These are phyloP conservation scores for Saccharomycopsis amapae DNA, from an alignment of 805 yeast genomes.

Conservation along the genomic window DNA sequence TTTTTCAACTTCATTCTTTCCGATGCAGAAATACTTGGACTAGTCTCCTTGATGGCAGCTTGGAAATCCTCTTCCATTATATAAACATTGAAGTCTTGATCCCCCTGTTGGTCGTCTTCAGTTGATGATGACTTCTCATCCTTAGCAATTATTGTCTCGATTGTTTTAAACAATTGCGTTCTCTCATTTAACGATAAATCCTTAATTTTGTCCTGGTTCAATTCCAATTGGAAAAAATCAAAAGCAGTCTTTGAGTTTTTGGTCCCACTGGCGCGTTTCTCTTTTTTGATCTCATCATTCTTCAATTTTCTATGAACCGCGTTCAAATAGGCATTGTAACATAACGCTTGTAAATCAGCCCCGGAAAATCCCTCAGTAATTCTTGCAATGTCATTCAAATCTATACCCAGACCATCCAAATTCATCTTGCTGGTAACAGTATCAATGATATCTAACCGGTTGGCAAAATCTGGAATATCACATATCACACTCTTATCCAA, in stretches of 20 bases:
- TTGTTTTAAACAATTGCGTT: constrained; percentile 35
- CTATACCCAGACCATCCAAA: constrained; percentile 41
- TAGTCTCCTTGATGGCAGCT: constrained; percentile 65
- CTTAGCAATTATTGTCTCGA: constrained; percentile 33
- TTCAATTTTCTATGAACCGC: constrained; percentile 72
- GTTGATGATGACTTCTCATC: constrained; percentile 6
- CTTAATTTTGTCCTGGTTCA: constrained; percentile 16
- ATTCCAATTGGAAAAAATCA: constrained; percentile 36
- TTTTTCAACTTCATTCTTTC: constrained; percentile 56
- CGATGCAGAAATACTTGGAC: constrained; percentile 76
- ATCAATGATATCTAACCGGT: constrained; percentile 64
- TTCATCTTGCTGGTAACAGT: constrained; percentile 57
- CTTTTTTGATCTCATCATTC: constrained; percentile 27
- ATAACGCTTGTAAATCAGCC: constrained; percentile 89
- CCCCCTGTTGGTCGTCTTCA: neutral
- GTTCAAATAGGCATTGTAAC: constrained; percentile 83
- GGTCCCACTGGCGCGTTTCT: constrained; percentile 22
- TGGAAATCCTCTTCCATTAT: constrained; percentile 50
- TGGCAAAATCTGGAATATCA: constrained; percentile 69
- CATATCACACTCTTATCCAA: constrained; percentile 88
- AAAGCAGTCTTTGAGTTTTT: constrained; percentile 14
- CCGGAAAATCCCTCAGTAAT: constrained; percentile 78
- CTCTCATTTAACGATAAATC: constrained; percentile 36
- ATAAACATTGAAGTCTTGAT: constrained; percentile 24
- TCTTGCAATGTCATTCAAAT: constrained; percentile 47